Evolutionary conservation across 2,329 filamentous ascomycete genomes (phyloP), one percentile per base, ranked within the genome.

Genomic region (Hymenoscyphus infarciens): DNA sequence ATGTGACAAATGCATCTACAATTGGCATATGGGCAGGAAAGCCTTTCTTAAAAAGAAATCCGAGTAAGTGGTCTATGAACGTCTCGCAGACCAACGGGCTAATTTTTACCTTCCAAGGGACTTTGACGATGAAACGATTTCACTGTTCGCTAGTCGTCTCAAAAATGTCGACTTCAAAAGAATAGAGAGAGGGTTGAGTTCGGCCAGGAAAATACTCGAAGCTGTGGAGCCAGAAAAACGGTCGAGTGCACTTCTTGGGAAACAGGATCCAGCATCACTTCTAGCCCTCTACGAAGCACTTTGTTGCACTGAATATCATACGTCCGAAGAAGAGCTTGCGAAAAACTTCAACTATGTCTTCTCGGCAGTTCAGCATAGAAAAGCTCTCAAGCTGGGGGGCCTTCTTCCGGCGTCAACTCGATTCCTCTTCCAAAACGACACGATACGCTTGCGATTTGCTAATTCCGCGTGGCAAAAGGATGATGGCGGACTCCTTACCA

Each of bases 201-300:
- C 77, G 68, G 87, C 86, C 1, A 79, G 82, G 59, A 72, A 79
- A 1, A 81, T 82, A 59, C 81, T 89, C 49, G 75, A 75, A 13
- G 57, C 57, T 29, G 70, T 67, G 8, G 68, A 73, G 16, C 60
- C 64, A n/a, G 31, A 61, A 1, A 57, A 68, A 52, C 71, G 72
- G 25, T 72, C 63, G 29, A 72, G 73, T 61, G 63, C 56, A 19
- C 57, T 71, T 15, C 67, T 75, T n/a, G 64, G 67, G 25, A 65
- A 63, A 19, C 74, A 81, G 6, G 77, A 83, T 31, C 77, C 82
- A 1, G 79, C 84, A 31, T 86, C 91, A 6, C 83, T 96, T 58
- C 84, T 95, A 63, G 88, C 91, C 11, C 84, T 98, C 33, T 97
- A 96, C 70, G 94, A 98, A 74, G 88, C 90, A 0, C 79, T 98